These are phyloP conservation scores for Ceratocystis diversiconidia DNA, from an alignment of 2,329 filamentous ascomycete species.

Conservation along the genomic window DNA sequence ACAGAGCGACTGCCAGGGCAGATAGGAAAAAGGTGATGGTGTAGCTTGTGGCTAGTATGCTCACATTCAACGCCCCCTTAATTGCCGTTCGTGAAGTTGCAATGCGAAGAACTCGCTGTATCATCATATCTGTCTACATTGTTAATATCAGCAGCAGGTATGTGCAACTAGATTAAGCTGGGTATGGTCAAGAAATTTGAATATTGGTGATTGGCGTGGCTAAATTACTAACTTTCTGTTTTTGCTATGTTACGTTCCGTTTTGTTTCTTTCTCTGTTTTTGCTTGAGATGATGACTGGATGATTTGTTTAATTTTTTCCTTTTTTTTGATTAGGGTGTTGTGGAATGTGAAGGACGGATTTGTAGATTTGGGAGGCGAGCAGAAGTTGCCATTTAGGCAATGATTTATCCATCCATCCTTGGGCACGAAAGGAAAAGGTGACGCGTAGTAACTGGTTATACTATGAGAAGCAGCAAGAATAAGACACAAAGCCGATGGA, in stretches of 20 bases:
- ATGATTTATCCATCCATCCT: neutral
- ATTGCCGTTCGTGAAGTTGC: conserved; percentile 38
- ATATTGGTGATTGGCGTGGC: no score
- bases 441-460: no score
- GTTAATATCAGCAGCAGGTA: neutral
- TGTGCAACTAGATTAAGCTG: no score
- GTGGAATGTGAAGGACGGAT: neutral
- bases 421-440: no score
- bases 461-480: no score
- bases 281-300: no score
- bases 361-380: neutral
- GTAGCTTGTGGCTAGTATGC: conserved; percentile 31
- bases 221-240: no score
- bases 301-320: neutral
- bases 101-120: conserved; percentile 3
- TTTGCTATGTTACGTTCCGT: no score
- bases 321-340: neutral
- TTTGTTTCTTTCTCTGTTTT: no score
- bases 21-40: conserved; percentile 32
- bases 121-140: neutral
- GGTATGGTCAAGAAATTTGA: no score
- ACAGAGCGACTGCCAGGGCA: conserved; percentile 37
- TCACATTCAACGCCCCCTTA: conserved; percentile 34
- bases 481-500: no score
- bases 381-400: neutral